Percentiles rank a stretch among this genome's conserved stretches.
phyloP scores from a whole-genome alignment of 106 monocot species.

The Acanthochlamys bracteata region DNA sequence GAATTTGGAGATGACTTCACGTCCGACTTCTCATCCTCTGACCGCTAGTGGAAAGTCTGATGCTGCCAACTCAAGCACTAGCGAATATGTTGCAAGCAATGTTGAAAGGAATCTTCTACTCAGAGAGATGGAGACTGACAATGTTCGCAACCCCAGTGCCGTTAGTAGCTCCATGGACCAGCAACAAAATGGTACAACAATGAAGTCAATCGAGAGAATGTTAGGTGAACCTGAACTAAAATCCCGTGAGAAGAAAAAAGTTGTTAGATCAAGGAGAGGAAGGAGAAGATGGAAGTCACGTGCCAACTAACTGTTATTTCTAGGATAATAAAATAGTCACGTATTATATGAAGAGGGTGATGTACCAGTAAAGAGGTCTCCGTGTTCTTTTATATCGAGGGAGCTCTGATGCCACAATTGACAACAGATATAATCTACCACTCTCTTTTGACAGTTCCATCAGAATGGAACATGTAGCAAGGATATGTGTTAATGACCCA shows the following conservation, averaged over 20 bases:
- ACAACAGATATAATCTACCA: too few relatives aligned
- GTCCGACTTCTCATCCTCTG: background rate
- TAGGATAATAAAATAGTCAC: too few relatives aligned
- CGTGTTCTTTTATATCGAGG: too few relatives aligned
- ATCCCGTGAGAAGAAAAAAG: conserved; percentile 11
- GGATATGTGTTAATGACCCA: too few relatives aligned
- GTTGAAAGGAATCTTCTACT: background rate
- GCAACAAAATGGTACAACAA: conserved; percentile 10
- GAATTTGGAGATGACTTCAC: background rate
- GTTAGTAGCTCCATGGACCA: background rate
- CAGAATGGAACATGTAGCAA: too few relatives aligned
- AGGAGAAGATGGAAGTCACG: background rate
- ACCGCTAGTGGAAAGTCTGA: background rate
- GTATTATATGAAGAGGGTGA: too few relatives aligned
- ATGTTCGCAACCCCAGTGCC: background rate
- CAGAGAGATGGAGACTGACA: background rate
- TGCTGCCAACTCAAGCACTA: conserved; percentile 3
- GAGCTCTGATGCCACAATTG: too few relatives aligned
- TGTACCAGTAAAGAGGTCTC: too few relatives aligned
- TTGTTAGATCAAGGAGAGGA: conserved; percentile 4
- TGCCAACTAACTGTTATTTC: background rate
- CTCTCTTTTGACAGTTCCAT: too few relatives aligned
- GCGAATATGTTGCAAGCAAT: background rate
- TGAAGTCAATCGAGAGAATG: conserved; percentile 18
- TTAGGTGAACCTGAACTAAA: conserved; percentile 7